Evolutionary conservation across 352 stramenopile species (phyloP).

Genomic region (Phytophthora fragariaefolia): DNA sequence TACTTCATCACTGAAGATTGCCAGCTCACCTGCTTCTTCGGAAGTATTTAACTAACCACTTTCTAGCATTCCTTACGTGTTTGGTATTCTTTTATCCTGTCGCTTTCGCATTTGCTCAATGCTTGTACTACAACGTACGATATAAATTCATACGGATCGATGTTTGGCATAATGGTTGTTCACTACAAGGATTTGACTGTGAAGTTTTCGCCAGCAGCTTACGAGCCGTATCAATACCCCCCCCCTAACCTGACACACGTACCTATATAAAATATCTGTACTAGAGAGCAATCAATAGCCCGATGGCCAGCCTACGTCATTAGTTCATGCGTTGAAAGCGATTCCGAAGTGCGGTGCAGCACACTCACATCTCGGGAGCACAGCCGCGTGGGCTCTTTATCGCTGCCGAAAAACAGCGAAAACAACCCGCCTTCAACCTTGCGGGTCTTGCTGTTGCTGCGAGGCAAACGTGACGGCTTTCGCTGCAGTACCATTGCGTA

Average conservation of each 20-base stretch:
- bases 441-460: constrained; percentile 18
- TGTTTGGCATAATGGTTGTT: no score
- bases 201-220: no score
- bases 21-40: constrained; percentile 19
- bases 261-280: no score
- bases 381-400: constrained; percentile 25
- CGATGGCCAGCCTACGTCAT: constrained; percentile 22
- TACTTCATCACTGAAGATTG: no score
- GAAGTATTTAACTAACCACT: constrained; percentile 42
- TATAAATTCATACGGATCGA: no score
- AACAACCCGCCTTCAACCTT: constrained; percentile 34
- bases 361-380: constrained; percentile 36
- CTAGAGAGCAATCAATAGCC: no score
- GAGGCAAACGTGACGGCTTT: constrained; percentile 19
- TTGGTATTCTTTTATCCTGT: no score
- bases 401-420: constrained; percentile 28
- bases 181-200: no score
- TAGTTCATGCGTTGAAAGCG: constrained; percentile 29
- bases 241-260: no score
- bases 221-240: constrained; percentile 15
- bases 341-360: constrained; percentile 28
- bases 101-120: no score
- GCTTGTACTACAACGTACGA: no score
- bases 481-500: constrained; percentile 36
- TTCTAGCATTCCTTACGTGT: no score